A percentile compares a stretch with the other conserved stretches of the same genome.
Conservation (phyloP, 2,329 filamentous ascomycete species). For the Botryotinia globosa region DNA sequence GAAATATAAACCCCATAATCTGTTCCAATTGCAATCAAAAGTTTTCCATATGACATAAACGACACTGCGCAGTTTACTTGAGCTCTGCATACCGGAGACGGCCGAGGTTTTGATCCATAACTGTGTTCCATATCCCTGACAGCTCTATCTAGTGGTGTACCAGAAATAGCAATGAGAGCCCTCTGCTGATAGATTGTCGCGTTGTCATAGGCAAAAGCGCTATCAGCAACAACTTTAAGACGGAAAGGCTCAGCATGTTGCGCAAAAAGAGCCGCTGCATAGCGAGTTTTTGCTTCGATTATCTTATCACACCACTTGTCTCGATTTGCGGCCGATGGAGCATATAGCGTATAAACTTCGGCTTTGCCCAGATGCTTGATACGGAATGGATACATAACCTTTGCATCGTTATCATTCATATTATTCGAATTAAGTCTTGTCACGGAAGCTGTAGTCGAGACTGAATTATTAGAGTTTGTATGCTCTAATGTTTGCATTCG, state of each 20-base stretch:
- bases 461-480: slow-evolving; percentile 63
- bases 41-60: slow-evolving; percentile 78
- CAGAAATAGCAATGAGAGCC: slow-evolving; percentile 76
- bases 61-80: slow-evolving; percentile 90
- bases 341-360: slow-evolving; percentile 88
- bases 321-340: slow-evolving; percentile 69
- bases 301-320: slow-evolving; percentile 92
- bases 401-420: slow-evolving; percentile 45
- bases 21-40: slow-evolving; percentile 90
- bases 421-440: slow-evolving; percentile 48
- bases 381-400: slow-evolving; percentile 80
- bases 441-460: slow-evolving; percentile 48
- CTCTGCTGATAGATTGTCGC: slow-evolving; percentile 48
- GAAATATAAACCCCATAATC: slow-evolving; percentile 92
- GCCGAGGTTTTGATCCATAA: slow-evolving; percentile 68
- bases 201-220: slow-evolving; percentile 77
- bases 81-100: slow-evolving; percentile 76
- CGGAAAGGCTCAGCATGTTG: slow-evolving; percentile 97
- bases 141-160: slow-evolving; percentile 86
- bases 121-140: slow-evolving; percentile 83
- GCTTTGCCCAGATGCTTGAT: slow-evolving; percentile 89
- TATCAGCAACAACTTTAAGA: slow-evolving; percentile 86
- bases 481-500: slow-evolving; percentile 62
- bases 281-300: slow-evolving; percentile 88
- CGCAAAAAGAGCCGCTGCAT: slow-evolving; percentile 81